Percentiles rank a stretch among this genome's conserved stretches.
Conservation (phyloP, 2,329 filamentous ascomycete genomes). For the Xylariaceae sp. region DNA sequence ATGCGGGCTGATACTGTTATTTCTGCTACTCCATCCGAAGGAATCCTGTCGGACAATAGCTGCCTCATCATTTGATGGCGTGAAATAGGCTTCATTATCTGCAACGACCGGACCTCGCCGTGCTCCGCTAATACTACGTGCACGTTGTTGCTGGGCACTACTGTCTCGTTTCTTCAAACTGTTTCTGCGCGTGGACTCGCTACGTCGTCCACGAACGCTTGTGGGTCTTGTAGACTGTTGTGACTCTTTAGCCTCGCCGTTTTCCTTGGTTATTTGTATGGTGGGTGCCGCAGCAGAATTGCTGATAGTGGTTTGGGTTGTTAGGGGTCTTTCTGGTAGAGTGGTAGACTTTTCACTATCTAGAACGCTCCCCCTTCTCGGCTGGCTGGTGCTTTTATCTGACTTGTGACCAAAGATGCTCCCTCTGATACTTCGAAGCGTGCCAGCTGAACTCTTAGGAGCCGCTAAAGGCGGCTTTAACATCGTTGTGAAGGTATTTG, state of each 20-base stretch:
- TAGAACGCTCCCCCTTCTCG: conserved; percentile 49
- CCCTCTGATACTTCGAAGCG: conserved; percentile 71
- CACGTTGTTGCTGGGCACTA: conserved; percentile 55
- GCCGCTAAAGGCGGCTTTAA: conserved; percentile 54
- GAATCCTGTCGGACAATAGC: conserved; percentile 50
- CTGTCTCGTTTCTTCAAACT: conserved; percentile 61
- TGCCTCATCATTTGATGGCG: conserved; percentile 51
- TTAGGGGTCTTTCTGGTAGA: conserved; percentile 47
- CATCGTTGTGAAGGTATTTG: conserved; percentile 46
- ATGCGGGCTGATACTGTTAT: conserved; percentile 48
- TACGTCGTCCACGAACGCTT: conserved; percentile 51
- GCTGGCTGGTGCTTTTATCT: conserved; percentile 44
- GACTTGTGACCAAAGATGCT: conserved; percentile 78
- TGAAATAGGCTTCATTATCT: conserved; percentile 60
- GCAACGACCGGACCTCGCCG: conserved; percentile 51
- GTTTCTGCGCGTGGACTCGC: conserved; percentile 56
- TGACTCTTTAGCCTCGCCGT: conserved; percentile 50
- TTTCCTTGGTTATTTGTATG: conserved; percentile 79
- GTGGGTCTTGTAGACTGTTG: conserved; percentile 45
- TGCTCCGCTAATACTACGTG: conserved; percentile 50
- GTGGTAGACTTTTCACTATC: conserved; percentile 42
- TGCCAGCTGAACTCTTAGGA: conserved; percentile 74
- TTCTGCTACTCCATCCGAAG: conserved; percentile 52
- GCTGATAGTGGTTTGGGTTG: conserved; percentile 52
- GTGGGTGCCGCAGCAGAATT: conserved; percentile 67